Conservation (phyloP, 1,284 basidiomycete species). For the Leccinum solheimii region DNA sequence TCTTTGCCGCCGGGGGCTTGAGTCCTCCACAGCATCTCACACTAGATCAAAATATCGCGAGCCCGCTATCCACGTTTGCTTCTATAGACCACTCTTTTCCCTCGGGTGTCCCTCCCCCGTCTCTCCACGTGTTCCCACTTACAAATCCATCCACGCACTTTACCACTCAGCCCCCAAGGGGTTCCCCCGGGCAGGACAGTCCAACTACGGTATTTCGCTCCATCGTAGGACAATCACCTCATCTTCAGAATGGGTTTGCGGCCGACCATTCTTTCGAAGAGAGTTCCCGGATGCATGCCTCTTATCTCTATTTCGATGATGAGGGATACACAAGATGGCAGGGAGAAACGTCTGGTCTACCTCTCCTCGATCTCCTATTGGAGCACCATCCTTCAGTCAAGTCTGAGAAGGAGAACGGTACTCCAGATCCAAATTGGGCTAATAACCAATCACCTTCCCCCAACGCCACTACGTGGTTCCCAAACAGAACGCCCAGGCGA, state of each 20-base stretch:
- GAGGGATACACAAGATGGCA: slow-evolving; percentile 84
- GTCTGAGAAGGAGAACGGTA: slow-evolving; percentile 36
- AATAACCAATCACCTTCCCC: slow-evolving; percentile 30
- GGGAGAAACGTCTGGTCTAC: slow-evolving; percentile 87
- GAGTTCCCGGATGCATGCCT: slow-evolving; percentile 61
- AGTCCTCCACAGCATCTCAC: slow-evolving; percentile 31
- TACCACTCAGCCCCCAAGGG: slow-evolving; percentile 42
- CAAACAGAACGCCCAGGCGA: slow-evolving; percentile 70
- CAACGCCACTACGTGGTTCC: slow-evolving; percentile 62
- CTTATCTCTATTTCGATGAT: slow-evolving; percentile 80
- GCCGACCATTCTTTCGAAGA: slow-evolving; percentile 56
- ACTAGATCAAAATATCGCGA: slow-evolving; percentile 37
- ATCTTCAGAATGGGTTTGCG: slow-evolving; percentile 20
- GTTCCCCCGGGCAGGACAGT: slow-evolving; percentile 43
- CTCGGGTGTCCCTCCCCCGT: slow-evolving; percentile 72
- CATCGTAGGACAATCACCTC: slow-evolving; percentile 38
- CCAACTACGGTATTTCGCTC: slow-evolving; percentile 45
- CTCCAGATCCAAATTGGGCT: slow-evolving; percentile 24
- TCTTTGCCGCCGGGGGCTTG: slow-evolving; percentile 62
- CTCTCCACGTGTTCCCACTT: slow-evolving; percentile 70
- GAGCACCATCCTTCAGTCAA: slow-evolving; percentile 49
- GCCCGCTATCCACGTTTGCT: slow-evolving; percentile 58
- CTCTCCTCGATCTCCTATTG: slow-evolving; percentile 78
- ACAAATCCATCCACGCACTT: slow-evolving; percentile 80
- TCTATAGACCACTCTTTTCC: slow-evolving; percentile 48